Base-by-base conservation (phyloP, 371 early-diverging fungal species). In the Circinella umbellata region DNA sequence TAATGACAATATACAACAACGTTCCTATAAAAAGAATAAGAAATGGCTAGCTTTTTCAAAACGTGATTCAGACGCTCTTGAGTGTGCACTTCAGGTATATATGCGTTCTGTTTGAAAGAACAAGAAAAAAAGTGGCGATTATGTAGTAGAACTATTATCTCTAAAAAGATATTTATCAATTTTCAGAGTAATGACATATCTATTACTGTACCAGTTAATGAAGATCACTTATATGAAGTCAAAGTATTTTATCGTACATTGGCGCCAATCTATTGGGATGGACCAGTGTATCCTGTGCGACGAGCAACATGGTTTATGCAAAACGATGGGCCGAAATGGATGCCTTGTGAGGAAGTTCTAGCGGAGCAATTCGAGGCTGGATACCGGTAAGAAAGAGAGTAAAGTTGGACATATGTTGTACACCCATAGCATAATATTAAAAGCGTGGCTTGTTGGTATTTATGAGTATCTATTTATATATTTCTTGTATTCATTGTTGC, bases 291-390 rank as follows among this genome's bases (percentile, higher is more conserved):
- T 73, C 94, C 94, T 60, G 89, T 94, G 27, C 84, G 93, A 61
- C 84, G 96, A 49, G 93, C 93, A 6, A 88, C 90, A 0, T 95
- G 95, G 95, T 95, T 94, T 78, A 79, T 86, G 74, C 88, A 87
- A 72, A 65, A 81, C 3, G 90, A 91, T 18, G 87, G 89, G 5
- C 74, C 72, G 36, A 89, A 88, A 66, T 93, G 86, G 76, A 69
- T 89, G 11, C 94, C 96, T 6, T 94, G 94, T 71, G 93, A 94
- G 68, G 92, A 90, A 67, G 92, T 89, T 61, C 77, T 95, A 27
- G 76, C 93, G 3, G 76, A 87, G 53, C 96, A 95, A 76, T 76
- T 94, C 49, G 96, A 95, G 79, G 85, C 88, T 49, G 95, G 96
- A 36, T 94, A 93, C 72, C 78, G 80, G 90, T 90, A 86, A 69